Base-by-base conservation (phyloP, 2,329 filamentous ascomycete species). In the Aspergillus versicolor region DNA sequence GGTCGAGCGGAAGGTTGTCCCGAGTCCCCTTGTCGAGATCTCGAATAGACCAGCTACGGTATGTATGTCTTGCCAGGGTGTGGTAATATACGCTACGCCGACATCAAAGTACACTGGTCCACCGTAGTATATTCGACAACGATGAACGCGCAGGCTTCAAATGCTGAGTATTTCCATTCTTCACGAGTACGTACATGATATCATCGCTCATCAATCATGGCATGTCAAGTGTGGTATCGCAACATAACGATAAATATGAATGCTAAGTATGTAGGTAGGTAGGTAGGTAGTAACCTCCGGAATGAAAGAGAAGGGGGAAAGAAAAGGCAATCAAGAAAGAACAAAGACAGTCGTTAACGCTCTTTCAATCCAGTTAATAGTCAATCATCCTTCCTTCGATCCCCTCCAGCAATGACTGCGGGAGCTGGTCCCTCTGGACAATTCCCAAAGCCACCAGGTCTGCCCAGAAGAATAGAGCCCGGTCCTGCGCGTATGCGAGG, bases 381-480 rank as follows among this genome's bases (percentile, higher is more conserved):
- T 88, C 82, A 22, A 94, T 83, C 60, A 83, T 76, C 80, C 72
- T 69, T 24, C 62, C 60, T 58, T 93, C 95, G 59, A 95, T 70
- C 69, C 81, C 82, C 50, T 75, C 71, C 63, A 82, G 77, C 67
- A 96, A 68, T n/a, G 80, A 79, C 63, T 83, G 81, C 0, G 92
- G 91, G 63, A 99, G 75, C 22, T 97, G 91, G 64, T 92, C 88
- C 60, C 81, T 73, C 70, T 83, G 85, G 40, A 94, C 81, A 40
- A 99, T 75, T 0, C 92, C 92, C 74, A 96, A 75, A 54, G 82
- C 78, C 55, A 97, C 78, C 52, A 91, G 87, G 76, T 99, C 94
- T 1, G 92, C 92, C 90, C 93, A 95, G 77, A 99, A 94, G 75
- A 97, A 94, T 77, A 94, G 81, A 0, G 91, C 92, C 13, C 94